phyloP scores from a whole-genome alignment of 208 protist genomes.

The Leishmania major region DNA sequence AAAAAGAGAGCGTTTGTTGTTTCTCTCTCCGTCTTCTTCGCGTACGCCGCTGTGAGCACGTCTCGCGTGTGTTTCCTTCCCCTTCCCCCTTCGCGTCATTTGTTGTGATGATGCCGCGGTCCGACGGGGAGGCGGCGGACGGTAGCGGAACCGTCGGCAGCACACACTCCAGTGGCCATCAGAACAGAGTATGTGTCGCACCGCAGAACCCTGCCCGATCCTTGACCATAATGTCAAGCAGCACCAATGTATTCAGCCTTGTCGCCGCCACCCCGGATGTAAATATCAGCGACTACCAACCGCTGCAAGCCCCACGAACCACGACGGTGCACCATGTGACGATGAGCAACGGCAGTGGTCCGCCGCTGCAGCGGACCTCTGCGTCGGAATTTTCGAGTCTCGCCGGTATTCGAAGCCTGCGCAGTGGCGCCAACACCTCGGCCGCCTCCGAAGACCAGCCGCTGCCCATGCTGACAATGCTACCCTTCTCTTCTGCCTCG shows the following conservation, averaged over 20 bases:
- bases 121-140: neutral
- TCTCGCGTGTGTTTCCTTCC: neutral
- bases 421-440: neutral
- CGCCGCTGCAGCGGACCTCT: neutral
- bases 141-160: neutral
- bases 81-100: neutral
- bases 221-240: neutral
- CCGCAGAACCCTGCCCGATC: neutral
- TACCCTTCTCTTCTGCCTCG: slow-evolving; percentile 3
- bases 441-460: slow-evolving; percentile 1
- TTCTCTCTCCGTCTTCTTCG: neutral
- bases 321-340: neutral
- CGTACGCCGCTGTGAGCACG: neutral
- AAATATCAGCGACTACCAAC: slow-evolving; percentile 4
- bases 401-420: slow-evolving; percentile 2
- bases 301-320: neutral
- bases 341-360: neutral
- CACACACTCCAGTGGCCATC: neutral
- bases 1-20: neutral
- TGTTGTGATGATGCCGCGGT: slow-evolving; percentile 2
- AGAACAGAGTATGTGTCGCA: neutral
- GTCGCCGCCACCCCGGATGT: slow-evolving; percentile 17
- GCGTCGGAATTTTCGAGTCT: slow-evolving; percentile 1
- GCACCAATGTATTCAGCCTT: slow-evolving; percentile 3
- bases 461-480: slow-evolving; percentile 19